Evolutionary conservation across 2,329 filamentous ascomycete species (phyloP).

Genomic region (Fusarium proliferatum): DNA sequence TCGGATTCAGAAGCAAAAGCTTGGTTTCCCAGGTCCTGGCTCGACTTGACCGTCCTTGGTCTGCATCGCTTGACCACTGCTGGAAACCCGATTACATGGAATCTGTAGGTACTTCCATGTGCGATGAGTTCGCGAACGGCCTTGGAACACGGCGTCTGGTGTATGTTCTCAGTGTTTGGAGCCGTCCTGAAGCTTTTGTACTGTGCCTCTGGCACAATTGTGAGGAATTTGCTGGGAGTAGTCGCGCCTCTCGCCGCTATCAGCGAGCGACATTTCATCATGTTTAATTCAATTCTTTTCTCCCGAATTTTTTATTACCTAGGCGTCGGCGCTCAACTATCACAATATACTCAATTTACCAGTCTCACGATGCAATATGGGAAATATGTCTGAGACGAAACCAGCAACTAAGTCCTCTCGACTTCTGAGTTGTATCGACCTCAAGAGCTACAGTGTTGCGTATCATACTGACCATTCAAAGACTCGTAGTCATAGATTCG

Average conservation of each 20-base stretch:
- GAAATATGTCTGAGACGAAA: background rate
- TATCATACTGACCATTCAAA: background rate
- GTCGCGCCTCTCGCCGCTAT: background rate
- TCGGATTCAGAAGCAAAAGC: slow-evolving; percentile 83
- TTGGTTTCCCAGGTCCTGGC: slow-evolving; percentile 61
- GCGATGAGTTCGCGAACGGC: background rate
- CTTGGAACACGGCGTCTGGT: background rate
- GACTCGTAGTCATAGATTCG: background rate
- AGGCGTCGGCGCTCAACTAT: background rate
- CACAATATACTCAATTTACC: background rate
- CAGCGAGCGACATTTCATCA: background rate
- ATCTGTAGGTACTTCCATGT: background rate
- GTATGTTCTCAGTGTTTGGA: background rate
- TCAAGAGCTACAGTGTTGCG: background rate
- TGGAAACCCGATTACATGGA: background rate
- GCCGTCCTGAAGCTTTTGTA: background rate
- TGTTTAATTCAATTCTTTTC: background rate
- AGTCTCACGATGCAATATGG: background rate
- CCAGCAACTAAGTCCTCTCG: background rate
- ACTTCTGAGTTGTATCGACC: background rate
- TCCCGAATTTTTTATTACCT: background rate
- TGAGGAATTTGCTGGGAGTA: background rate
- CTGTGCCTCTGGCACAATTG: background rate
- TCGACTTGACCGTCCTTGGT: slow-evolving; percentile 13
- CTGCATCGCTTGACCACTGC: background rate